These are phyloP conservation scores for Coemansia sp. DNA, from an alignment of 192 early-diverging fungal genomes.

Conservation along the genomic window DNA sequence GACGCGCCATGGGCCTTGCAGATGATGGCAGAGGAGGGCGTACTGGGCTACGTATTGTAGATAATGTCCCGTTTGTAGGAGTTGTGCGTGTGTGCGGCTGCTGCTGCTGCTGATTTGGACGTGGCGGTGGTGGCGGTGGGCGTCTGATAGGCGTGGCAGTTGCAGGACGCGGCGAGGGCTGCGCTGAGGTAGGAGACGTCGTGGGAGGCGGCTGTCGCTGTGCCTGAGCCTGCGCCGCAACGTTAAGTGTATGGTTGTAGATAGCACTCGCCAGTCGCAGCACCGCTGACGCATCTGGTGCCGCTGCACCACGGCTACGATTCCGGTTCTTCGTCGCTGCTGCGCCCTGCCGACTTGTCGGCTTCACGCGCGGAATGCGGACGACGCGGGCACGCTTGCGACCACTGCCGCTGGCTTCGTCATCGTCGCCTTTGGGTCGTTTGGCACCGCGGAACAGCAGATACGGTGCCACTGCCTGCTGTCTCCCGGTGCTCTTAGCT, in stretches of 20 bases:
- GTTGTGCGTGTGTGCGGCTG: not conserved
- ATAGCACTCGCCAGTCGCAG: conserved; percentile 50
- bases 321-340: conserved; percentile 10
- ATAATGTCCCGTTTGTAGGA: not conserved
- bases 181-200: not conserved
- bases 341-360: conserved; percentile 1
- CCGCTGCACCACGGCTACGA: conserved; percentile 3
- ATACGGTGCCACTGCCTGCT: conserved; percentile 50
- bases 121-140: conserved; percentile 5
- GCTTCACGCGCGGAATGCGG: conserved; percentile 35
- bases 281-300: conserved; percentile 38
- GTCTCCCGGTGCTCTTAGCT: conserved; percentile 41
- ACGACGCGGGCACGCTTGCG: conserved; percentile 45
- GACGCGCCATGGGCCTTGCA: not conserved
- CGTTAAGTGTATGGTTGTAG: conserved; percentile 50
- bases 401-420: conserved; percentile 4
- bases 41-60: not conserved
- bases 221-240: conserved; percentile 27
- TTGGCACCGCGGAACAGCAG: conserved; percentile 27
- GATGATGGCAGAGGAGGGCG: not conserved
- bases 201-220: conserved; percentile 16
- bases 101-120: not conserved
- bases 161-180: not conserved
- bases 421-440: not conserved
- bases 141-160: not conserved